Percentiles rank a stretch among this genome's conserved stretches.
These are phyloP conservation scores for Cochlearia excelsa DNA, from an alignment of 345 rosid species.

Conservation along the genomic window DNA sequence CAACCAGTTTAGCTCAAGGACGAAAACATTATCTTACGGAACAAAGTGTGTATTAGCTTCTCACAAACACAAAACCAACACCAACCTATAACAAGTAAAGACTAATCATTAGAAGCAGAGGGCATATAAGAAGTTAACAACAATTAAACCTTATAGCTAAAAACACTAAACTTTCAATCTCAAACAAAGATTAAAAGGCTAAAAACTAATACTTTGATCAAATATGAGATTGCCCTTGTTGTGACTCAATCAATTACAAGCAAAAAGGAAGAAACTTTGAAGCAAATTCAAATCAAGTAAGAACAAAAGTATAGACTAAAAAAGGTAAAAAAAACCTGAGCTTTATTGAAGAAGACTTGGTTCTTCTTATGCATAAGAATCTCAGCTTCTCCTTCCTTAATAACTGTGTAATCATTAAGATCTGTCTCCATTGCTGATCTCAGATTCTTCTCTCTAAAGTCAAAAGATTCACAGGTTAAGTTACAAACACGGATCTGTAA, in stretches of 20 bases:
- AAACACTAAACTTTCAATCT: neutral
- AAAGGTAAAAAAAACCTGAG: slow-evolving; percentile 55
- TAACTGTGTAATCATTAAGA: slow-evolving; percentile 65
- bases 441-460: slow-evolving; percentile 19
- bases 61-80: neutral
- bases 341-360: slow-evolving; percentile 90
- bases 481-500: slow-evolving; percentile 27
- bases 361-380: slow-evolving; percentile 91
- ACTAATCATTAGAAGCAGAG: neutral
- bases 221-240: slow-evolving; percentile 9
- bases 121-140: neutral
- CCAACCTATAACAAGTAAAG: neutral
- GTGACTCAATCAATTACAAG: slow-evolving; percentile 7
- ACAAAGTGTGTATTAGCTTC: neutral
- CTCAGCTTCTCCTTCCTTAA: slow-evolving; percentile 98
- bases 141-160: neutral
- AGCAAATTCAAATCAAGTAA: neutral
- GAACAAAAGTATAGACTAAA: neutral
- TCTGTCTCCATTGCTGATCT: slow-evolving; percentile 42
- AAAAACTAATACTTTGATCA: slow-evolving; percentile 1
- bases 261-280: slow-evolving; percentile 21
- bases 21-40: neutral
- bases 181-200: neutral
- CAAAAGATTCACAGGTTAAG: slow-evolving; percentile 11
- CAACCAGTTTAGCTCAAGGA: slow-evolving; percentile 18